Conservation (phyloP, 192 early-diverging fungal genomes). For the Gaertneriomyces semiglobifer region DNA sequence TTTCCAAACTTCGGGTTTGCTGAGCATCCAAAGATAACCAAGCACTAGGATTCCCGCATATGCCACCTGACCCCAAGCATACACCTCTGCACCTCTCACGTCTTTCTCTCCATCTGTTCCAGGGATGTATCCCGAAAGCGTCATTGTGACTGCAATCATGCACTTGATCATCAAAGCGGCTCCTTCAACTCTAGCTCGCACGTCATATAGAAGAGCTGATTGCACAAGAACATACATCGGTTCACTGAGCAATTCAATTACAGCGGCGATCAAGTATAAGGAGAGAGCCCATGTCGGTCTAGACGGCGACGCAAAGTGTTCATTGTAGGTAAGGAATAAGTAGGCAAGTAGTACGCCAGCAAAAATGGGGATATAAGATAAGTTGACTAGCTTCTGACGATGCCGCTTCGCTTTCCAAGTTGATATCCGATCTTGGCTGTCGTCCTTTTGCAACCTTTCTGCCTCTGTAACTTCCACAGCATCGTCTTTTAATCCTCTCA, state of each 20-base stretch:
- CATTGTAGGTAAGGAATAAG: slow-evolving; percentile 48
- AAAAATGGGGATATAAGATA: slow-evolving; percentile 67
- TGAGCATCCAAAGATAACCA: slow-evolving; percentile 47
- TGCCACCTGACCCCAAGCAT: slow-evolving; percentile 75
- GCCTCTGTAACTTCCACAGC: background rate
- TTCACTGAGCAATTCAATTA: slow-evolving; percentile 79
- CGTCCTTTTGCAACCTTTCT: background rate
- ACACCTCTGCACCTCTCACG: slow-evolving; percentile 65
- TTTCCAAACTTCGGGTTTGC: no score
- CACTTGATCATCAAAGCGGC: slow-evolving; percentile 74
- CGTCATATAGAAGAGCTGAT: slow-evolving; percentile 67
- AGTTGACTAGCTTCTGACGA: slow-evolving; percentile 64
- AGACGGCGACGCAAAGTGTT: background rate
- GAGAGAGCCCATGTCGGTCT: slow-evolving; percentile 13
- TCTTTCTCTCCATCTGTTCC: slow-evolving; percentile 24
- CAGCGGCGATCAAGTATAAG: slow-evolving; percentile 73
- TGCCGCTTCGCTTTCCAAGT: background rate
- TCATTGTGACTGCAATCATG: slow-evolving; percentile 50
- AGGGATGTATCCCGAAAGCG: slow-evolving; percentile 24
- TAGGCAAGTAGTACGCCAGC: slow-evolving; percentile 59
- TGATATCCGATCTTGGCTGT: background rate
- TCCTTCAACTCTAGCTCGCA: slow-evolving; percentile 80
- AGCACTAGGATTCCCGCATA: slow-evolving; percentile 61
- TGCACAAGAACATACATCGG: slow-evolving; percentile 78
- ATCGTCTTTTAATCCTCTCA: slow-evolving; percentile 20